A percentile compares a stretch with the other conserved stretches of the same genome.
These are phyloP conservation scores for Apiospora malaysiana DNA, from an alignment of 2,329 filamentous ascomycete species.

Conservation along the genomic window DNA sequence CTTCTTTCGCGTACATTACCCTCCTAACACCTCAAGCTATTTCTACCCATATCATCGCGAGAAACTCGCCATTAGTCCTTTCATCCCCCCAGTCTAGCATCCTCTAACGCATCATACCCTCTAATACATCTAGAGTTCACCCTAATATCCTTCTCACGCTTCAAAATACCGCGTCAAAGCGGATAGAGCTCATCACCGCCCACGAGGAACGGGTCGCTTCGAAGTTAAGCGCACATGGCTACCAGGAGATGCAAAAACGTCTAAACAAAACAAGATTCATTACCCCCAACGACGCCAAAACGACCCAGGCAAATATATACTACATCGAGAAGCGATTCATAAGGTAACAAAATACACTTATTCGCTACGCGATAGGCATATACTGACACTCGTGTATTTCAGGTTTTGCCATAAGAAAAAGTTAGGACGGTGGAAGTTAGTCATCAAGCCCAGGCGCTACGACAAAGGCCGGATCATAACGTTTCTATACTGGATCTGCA, in stretches of 20 bases:
- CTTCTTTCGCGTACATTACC: background rate
- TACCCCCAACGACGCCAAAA: background rate
- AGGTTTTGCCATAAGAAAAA: slow-evolving; percentile 2
- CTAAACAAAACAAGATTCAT: slow-evolving; percentile 7
- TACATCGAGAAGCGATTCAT: slow-evolving; percentile 4
- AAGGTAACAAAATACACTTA: background rate
- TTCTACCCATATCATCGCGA: background rate
- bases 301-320: slow-evolving; percentile 5
- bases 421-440: background rate
- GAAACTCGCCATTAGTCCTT: background rate
- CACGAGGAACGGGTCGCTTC: background rate
- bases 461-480: slow-evolving; percentile 3
- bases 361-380: background rate
- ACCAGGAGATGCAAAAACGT: background rate
- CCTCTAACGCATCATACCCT: background rate
- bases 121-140: slow-evolving; percentile 4
- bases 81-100: background rate
- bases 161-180: background rate
- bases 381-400: background rate
- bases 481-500: slow-evolving; percentile 10
- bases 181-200: background rate
- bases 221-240: background rate
- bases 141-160: background rate
- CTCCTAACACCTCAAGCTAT: background rate
- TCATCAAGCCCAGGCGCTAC: background rate